A percentile compares a stretch with the other conserved stretches of the same genome.
Conservation (phyloP, 768 basidiomycete genomes). For the Grammothele lineata region DNA sequence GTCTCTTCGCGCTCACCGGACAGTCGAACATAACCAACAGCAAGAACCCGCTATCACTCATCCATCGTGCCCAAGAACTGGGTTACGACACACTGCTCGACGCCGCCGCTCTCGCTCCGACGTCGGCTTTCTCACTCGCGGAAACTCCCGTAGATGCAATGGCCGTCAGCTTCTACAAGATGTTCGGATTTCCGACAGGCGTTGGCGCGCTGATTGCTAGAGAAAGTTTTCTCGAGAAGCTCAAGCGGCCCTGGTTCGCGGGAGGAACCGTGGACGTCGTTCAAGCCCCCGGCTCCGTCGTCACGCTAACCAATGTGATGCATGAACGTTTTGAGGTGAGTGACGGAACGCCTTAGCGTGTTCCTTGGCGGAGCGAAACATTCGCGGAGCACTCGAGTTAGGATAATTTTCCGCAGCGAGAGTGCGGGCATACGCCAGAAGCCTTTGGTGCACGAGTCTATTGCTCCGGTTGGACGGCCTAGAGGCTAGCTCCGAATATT, state of each 20-base stretch:
- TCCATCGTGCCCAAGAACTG: slow-evolving; percentile 57
- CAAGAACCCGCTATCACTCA: slow-evolving; percentile 63
- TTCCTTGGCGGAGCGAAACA: too few relatives aligned
- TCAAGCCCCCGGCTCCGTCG: slow-evolving; percentile 70
- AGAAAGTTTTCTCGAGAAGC: slow-evolving; percentile 54
- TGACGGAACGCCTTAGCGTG: too few relatives aligned
- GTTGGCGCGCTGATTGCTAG: slow-evolving; percentile 77
- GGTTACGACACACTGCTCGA: slow-evolving; percentile 76
- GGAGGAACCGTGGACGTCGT: slow-evolving; percentile 82
- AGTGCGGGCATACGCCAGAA: too few relatives aligned
- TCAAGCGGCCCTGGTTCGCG: slow-evolving; percentile 79
- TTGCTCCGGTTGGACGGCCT: neutral
- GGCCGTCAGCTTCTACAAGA: slow-evolving; percentile 84
- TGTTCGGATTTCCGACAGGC: slow-evolving; percentile 86
- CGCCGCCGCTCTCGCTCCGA: slow-evolving; percentile 76
- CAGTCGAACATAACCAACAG: slow-evolving; percentile 81
- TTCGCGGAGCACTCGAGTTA: too few relatives aligned
- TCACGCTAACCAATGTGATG: slow-evolving; percentile 52
- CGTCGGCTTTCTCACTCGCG: slow-evolving; percentile 60
- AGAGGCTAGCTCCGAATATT: neutral
- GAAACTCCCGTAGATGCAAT: slow-evolving; percentile 75
- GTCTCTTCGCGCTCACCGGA: slow-evolving; percentile 72
- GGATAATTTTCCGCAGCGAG: too few relatives aligned
- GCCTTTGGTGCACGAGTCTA: neutral
- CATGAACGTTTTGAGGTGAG: slow-evolving; percentile 79